Evolutionary conservation across 495 filamentous ascomycete species (phyloP), one percentile per base, ranked within the genome.

Genomic region (Lophiotrema nucula): DNA sequence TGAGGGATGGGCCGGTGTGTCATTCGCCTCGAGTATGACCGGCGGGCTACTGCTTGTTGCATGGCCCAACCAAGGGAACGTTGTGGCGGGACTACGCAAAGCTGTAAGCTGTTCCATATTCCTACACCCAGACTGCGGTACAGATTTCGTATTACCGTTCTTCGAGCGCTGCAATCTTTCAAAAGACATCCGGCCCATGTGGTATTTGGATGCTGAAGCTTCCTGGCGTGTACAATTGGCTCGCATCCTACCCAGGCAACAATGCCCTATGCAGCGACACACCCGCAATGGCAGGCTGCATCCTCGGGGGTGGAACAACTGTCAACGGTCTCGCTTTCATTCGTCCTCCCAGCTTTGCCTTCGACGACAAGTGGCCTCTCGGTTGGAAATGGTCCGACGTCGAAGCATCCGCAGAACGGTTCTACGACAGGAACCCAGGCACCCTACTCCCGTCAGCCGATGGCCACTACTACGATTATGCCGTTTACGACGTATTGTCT

Each of bases 251-350:
- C 8, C 31, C 8, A n/a, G 31, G 31, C 8, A 37, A 37, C 22
- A 61, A 33, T 46, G 65, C 53, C 25, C 67, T 56, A 48, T 52
- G 48, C 21, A 35, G 8, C 33, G 48, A 52, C 26, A 52, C 48
- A 1, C 21, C 48, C 26, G 24, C 15, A 5, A 52, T 27, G 11
- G 48, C 48, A 23, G 48, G 48, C 13, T 52, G 48, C 31, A 31
- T 52, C 21, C 48, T 52, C 33, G 48, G 48, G 19, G 48, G 48
- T 12, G 24, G 24, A 13, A 52, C 24, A n/a, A 18, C 33, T 16
- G 26, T 52, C 27, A 52, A 52, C 31, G 25, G 18, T 52, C 21
- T 52, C 5, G 31, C 19, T 16, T 52, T 52, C 48, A 52, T 52
- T 11, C 23, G 31, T 39, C 48, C 48, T n/a, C 48, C 25, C 19